A percentile compares a stretch with the other conserved stretches of the same genome.
These are phyloP conservation scores for Pyrenophora teres DNA, from an alignment of 2,329 filamentous ascomycete species.

Conservation along the genomic window DNA sequence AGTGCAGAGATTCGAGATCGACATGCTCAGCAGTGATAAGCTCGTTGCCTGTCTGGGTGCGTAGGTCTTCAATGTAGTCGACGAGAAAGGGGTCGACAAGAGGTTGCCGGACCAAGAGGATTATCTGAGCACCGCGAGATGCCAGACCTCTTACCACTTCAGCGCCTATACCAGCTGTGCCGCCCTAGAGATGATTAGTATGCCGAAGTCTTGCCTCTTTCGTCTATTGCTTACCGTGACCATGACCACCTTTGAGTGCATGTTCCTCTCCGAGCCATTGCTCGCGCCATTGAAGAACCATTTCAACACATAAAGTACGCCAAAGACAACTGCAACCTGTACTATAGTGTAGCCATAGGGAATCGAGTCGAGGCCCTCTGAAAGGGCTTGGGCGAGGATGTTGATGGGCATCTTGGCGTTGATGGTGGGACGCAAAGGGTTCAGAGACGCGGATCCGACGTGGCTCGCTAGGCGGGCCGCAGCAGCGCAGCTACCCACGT, in stretches of 20 bases:
- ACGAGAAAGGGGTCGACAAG: constrained; percentile 85
- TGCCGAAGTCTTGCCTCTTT: not conserved
- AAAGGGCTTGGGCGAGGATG: constrained; percentile 59
- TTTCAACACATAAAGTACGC: constrained; percentile 66
- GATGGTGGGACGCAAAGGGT: constrained; percentile 26
- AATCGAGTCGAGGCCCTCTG: constrained; percentile 60
- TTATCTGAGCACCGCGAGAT: constrained; percentile 80
- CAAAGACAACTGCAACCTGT: constrained; percentile 58
- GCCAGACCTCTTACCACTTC: constrained; percentile 76
- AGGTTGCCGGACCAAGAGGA: constrained; percentile 83
- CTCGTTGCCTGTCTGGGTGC: constrained; percentile 75
- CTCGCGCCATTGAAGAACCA: constrained; percentile 74
- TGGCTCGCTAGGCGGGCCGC: constrained; percentile 26
- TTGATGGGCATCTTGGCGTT: constrained; percentile 63
- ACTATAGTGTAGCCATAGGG: constrained; percentile 59
- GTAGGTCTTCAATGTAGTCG: constrained; percentile 89
- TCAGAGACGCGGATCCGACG: constrained; percentile 30
- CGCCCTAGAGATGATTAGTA: constrained; percentile 61
- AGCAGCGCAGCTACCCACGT: constrained; percentile 19
- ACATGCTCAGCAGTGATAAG: constrained; percentile 96
- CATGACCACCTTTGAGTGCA: constrained; percentile 93
- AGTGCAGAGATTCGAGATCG: constrained; percentile 85
- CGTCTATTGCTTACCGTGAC: constrained; percentile 68
- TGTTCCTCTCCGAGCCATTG: constrained; percentile 77
- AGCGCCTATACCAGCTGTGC: constrained; percentile 90